Evolutionary conservation across 129 eudicot genomes (phyloP), one percentile per base, ranked within the genome.

Genomic region (Apium graveolens): DNA sequence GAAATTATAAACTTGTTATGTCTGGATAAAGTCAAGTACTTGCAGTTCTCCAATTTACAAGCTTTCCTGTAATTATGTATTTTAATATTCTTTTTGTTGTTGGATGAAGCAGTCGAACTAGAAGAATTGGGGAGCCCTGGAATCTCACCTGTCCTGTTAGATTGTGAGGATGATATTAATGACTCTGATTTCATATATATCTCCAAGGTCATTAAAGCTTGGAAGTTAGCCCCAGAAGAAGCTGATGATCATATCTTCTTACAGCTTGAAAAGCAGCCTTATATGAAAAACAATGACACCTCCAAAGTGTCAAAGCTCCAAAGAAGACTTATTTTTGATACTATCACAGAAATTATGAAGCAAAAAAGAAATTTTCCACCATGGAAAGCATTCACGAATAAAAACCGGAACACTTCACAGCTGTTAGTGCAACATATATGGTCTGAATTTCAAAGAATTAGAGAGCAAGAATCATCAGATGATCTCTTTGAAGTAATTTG

Each of bases 121-220:
- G 90, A 89, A 0, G 92, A 84, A 21, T 20, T 41, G 39, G 86
- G 87, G 93, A 90, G 87, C 81, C 89, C 86, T 18, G 62, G 77
- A 35, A 79, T 83, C 44, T 82, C 85, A 18, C 68, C 84, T 3
- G 27, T 43, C n/a, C 51, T 51, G 63, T 53, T 79, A 10, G 70
- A 78, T 39, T 71, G 38, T 49, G 83, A 81, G 21, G 87, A 86
- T 49, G 81, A 76, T 65, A 84, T 90, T 39, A 82, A 86, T 0
- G 92, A 92, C 84, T 71, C 81, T n/a, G 97, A 96, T 79, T 85
- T 84, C 69, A 72, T 78, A 24, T 96, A 96, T 90, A 88, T 96
- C 38, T 85, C 93, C 0, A 88, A 90, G 29, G 83, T 96, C 21
- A 80, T 96, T 24, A 62, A 82, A 77, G 87, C 95, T 44, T 82